phyloP scores from a whole-genome alignment of 1,284 basidiomycete species.

The Ceratobasidium sp. region DNA sequence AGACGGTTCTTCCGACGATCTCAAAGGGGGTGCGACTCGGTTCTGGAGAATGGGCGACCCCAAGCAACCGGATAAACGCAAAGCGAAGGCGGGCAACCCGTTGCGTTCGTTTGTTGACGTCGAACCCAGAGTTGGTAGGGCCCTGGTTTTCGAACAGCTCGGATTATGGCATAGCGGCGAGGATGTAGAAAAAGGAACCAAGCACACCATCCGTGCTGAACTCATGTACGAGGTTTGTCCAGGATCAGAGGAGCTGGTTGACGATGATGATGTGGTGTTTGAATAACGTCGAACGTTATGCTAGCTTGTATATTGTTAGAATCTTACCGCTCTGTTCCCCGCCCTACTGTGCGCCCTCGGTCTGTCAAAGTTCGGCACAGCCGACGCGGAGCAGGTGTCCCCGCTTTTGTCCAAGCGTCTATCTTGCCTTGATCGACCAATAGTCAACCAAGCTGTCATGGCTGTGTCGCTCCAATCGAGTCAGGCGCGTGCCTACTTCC shows the following conservation, averaged over 20 bases:
- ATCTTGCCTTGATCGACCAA: background rate
- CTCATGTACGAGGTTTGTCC: slow-evolving; percentile 37
- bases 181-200: slow-evolving; percentile 37
- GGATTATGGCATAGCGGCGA: slow-evolving; percentile 39
- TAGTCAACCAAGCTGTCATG: background rate
- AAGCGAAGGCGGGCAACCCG: background rate
- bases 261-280: slow-evolving; percentile 12
- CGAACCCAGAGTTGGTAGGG: slow-evolving; percentile 37
- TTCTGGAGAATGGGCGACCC: slow-evolving; percentile 34
- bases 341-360: background rate
- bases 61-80: background rate
- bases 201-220: slow-evolving; percentile 39
- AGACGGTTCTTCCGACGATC: slow-evolving; percentile 21
- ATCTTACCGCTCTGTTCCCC: background rate
- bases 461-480: slow-evolving; percentile 12
- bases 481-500: too few species aligned
- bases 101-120: slow-evolving; percentile 36
- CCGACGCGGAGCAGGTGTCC: background rate
- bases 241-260: background rate
- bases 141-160: slow-evolving; percentile 38
- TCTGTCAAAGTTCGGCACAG: background rate
- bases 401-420: background rate
- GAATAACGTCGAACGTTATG: background rate
- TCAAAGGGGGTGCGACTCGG: slow-evolving; percentile 39
- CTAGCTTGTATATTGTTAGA: background rate